Conservation (phyloP, 176 grass and related monocot species). For the Zizania latifolia region DNA sequence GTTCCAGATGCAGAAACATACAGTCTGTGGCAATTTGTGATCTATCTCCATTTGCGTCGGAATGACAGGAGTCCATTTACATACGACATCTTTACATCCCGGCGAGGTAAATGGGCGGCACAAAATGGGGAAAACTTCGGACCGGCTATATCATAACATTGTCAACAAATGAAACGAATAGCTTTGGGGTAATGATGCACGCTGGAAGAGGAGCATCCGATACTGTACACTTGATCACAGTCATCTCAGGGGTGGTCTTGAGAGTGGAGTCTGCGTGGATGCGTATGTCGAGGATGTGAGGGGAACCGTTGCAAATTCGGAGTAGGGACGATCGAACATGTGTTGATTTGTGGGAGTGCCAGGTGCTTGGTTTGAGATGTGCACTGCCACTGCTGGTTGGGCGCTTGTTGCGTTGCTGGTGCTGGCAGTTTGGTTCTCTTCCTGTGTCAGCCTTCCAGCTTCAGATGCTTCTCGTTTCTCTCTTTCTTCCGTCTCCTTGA, state of each 20-base stretch:
- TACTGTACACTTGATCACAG: constrained; percentile 16
- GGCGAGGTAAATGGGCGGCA: background rate
- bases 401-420: background rate
- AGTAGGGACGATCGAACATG: constrained; percentile 10
- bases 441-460: constrained; percentile 24
- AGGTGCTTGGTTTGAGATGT: constrained; percentile 15
- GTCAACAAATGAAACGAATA: constrained; percentile 52
- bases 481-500: constrained; percentile 98
- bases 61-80: constrained; percentile 18
- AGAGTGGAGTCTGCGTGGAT: background rate
- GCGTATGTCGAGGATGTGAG: constrained; percentile 23
- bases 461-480: constrained; percentile 68
- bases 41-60: background rate
- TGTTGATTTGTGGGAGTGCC: constrained; percentile 29
- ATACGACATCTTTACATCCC: constrained; percentile 22
- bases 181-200: background rate
- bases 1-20: background rate
- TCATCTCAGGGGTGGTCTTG: constrained; percentile 35
- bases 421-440: constrained; percentile 6
- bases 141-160: constrained; percentile 30
- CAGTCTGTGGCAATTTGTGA: background rate
- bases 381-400: constrained; percentile 16
- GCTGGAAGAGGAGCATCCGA: background rate
- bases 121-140: background rate
- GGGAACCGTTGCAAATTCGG: constrained; percentile 43